These are phyloP conservation scores for Xylariaceae sp. DNA, from an alignment of 2,329 filamentous ascomycete genomes.

Conservation along the genomic window DNA sequence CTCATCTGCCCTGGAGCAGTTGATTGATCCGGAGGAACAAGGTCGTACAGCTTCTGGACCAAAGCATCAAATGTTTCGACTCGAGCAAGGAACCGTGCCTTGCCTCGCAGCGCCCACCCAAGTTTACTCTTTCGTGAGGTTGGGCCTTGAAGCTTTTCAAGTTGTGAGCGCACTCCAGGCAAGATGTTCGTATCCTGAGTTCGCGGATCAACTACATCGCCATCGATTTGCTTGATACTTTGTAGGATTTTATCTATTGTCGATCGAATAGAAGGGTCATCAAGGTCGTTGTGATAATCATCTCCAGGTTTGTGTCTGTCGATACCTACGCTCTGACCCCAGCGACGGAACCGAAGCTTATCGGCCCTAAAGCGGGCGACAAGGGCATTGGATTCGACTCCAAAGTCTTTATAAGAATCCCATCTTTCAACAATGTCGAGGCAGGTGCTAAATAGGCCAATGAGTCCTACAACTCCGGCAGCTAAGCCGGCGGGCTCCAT, in stretches of 20 bases:
- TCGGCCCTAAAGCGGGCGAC: conserved; percentile 8
- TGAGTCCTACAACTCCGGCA: conserved; percentile 7
- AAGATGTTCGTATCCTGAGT: background rate
- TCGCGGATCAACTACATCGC: background rate
- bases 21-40: conserved; percentile 1
- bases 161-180: background rate
- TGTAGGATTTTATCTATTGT: conserved; percentile 2
- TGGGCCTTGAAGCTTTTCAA: background rate
- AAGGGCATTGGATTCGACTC: background rate
- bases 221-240: conserved; percentile 5
- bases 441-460: conserved; percentile 11
- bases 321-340: conserved; percentile 18
- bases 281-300: background rate
- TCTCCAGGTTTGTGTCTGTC: background rate
- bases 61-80: background rate
- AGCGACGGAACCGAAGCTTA: conserved; percentile 2
- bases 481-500: conserved; percentile 17
- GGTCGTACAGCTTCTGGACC: conserved; percentile 9
- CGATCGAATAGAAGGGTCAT: background rate
- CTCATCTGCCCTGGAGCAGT: background rate
- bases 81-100: background rate
- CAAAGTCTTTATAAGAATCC: conserved; percentile 11
- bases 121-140: conserved; percentile 7
- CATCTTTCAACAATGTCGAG: conserved; percentile 12
- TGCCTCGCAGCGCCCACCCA: conserved; percentile 11